These are phyloP conservation scores for Stentor roeselii DNA, from an alignment of 73 alveolate genomes.

Conservation along the genomic window DNA sequence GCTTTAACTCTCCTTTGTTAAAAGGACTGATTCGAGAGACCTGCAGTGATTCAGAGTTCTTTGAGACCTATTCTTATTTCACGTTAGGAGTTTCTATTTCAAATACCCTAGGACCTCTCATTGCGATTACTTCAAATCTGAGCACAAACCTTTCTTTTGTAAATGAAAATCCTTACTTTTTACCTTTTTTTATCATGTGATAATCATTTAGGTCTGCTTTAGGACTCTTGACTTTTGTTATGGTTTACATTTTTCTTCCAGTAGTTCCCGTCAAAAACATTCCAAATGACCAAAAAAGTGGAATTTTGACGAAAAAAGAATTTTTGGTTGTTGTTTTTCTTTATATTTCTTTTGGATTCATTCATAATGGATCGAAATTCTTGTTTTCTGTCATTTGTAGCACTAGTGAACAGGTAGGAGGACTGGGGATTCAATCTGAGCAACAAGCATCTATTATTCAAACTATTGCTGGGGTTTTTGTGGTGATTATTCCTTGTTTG, in stretches of 20 bases:
- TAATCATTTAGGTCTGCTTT: not conserved
- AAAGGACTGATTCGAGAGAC: not conserved
- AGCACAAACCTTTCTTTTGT: too few relatives aligned
- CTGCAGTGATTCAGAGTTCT: not conserved
- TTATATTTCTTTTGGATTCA: not conserved
- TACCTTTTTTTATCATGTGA: not conserved
- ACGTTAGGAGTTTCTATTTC: not conserved
- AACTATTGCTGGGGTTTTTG: not conserved
- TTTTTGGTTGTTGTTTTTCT: not conserved
- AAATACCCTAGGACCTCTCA: not conserved
- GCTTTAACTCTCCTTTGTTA: not conserved
- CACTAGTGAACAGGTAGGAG: not conserved
- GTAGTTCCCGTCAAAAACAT: too few relatives aligned
- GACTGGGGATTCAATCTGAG: not conserved
- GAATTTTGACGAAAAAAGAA: not conserved
- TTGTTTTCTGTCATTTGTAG: not conserved
- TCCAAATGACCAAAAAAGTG: not conserved
- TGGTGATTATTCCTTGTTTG: slow-evolving; percentile 41
- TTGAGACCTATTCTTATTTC: too few relatives aligned
- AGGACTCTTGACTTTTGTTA: not conserved
- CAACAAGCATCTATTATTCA: not conserved
- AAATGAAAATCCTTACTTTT: not conserved
- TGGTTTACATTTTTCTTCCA: not conserved
- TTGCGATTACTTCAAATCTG: not conserved
- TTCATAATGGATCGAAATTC: not conserved